Evolutionary conservation across 1,139 yeast species (phyloP), one percentile per base, ranked within the genome.

Genomic region (Saccharomyces pastorianus): DNA sequence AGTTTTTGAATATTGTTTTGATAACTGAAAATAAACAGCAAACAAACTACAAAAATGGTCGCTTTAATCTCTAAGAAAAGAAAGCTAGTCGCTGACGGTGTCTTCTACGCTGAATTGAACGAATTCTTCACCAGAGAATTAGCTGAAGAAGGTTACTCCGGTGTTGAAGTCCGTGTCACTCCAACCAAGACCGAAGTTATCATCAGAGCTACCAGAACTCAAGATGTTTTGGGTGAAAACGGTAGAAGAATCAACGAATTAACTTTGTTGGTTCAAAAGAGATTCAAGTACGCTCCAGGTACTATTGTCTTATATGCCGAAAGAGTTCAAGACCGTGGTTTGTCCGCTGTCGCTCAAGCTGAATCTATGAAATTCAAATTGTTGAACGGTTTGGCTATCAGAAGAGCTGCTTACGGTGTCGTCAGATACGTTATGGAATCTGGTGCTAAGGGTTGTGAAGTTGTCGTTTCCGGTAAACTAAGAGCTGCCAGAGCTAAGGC

Each of bases 371-470:
- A 91, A 79, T 86, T 93, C 89, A 93, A 93, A 84, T 87, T 93
- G 74, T 88, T 95, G 76, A 88, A 85, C 81, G 99, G 99, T 83
- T 86, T 93, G 76, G 97, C 99, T 75, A 90, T 93, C 83, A 91
- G 99, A 85, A 89, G 99, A 84, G 99, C 99, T 72, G 98, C 98
- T 72, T 93, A 93, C 88, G 98, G 99, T 89, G 98, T 95, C 72
- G 95, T 95, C 80, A 91, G 99, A 85, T 90, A 85, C 84, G 96
- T 95, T 74, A 95, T 93, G 97, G 98, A 91, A 79, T 90, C 98
- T 67, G 99, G 99, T 80, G 99, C 99, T 76, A 95, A 95, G 88
- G 99, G 99, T 90, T 97, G 95, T 73, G 98, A 93, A 82, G 98
- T 91, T 77, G 97, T 93, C 71, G 88, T 91, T 75, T 89, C 97